Percentiles rank a stretch among this genome's conserved stretches.
Evolutionary conservation across 192 early-diverging fungal genomes (phyloP).

Genomic region (Coemansia sp.): DNA sequence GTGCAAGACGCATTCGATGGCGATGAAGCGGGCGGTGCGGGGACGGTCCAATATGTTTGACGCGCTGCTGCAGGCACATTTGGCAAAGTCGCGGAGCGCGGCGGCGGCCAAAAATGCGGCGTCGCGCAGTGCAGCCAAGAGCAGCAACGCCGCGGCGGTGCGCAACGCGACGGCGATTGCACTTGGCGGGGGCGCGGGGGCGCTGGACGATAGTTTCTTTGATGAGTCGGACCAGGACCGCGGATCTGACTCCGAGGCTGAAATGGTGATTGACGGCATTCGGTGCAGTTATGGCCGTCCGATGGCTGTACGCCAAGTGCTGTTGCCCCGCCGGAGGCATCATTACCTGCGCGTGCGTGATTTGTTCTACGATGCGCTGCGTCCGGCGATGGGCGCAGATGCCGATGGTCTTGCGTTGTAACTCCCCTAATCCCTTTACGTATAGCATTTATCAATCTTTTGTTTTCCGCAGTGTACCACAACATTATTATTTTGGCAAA

Average conservation of each 20-base stretch:
- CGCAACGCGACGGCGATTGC: conserved; percentile 49
- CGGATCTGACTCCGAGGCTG: conserved; percentile 53
- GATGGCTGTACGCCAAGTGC: conserved; percentile 55
- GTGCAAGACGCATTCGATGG: conserved; percentile 94
- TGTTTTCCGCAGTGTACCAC: not conserved
- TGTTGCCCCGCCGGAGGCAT: conserved; percentile 59
- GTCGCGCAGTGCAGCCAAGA: conserved; percentile 46
- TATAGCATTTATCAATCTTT: not conserved
- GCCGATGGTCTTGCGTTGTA: conserved; percentile 12
- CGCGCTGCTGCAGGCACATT: conserved; percentile 67
- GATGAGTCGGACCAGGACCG: conserved; percentile 72
- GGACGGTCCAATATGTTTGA: conserved; percentile 87
- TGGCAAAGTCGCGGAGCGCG: conserved; percentile 71
- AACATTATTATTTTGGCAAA: too few species aligned
- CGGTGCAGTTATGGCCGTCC: conserved; percentile 62
- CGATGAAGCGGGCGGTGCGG: conserved; percentile 75
- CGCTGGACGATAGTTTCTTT: conserved; percentile 41
- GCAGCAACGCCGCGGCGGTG: conserved; percentile 40
- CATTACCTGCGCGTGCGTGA: conserved; percentile 63
- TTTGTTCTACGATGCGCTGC: conserved; percentile 65
- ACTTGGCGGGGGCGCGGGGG: conserved; percentile 58
- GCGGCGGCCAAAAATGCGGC: conserved; percentile 45
- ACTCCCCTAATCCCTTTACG: not conserved
- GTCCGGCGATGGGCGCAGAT: conserved; percentile 32
- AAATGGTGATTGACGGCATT: conserved; percentile 62